A percentile compares a stretch with the other conserved stretches of the same genome.
Conservation (phyloP, 768 basidiomycete genomes). For the Psilocybe tampanensis region DNA sequence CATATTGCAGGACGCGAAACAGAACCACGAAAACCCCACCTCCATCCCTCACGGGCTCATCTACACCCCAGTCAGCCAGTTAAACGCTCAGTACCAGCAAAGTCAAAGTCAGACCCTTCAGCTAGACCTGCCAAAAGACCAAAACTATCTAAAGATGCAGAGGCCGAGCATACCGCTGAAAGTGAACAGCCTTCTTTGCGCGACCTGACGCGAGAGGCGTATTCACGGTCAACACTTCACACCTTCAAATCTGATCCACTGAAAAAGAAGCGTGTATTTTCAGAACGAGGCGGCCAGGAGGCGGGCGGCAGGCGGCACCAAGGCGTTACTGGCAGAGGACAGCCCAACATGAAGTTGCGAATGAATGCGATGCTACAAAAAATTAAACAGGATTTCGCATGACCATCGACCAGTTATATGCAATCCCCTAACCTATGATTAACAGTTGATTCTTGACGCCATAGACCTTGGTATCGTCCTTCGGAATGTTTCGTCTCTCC, state of each 20-base stretch:
- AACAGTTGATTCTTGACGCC: no score
- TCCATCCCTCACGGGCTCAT: constrained; percentile 30
- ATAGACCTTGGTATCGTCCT: no score
- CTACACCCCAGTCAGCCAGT: constrained; percentile 26
- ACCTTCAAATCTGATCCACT: constrained; percentile 54
- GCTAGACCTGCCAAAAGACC: constrained; percentile 14
- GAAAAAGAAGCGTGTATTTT: constrained; percentile 17
- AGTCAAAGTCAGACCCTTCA: constrained; percentile 5
- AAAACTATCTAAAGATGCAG: constrained; percentile 19
- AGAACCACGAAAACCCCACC: constrained; percentile 2
- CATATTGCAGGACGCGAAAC: neutral
- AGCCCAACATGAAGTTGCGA: constrained; percentile 77
- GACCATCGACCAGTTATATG: constrained; percentile 9
- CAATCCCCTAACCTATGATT: neutral
- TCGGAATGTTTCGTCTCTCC: no score
- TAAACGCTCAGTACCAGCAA: constrained; percentile 8
- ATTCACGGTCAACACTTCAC: constrained; percentile 59
- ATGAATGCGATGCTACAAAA: constrained; percentile 88
- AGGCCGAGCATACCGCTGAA: constrained; percentile 22
- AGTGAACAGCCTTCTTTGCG: constrained; percentile 45
- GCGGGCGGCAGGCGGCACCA: constrained; percentile 21
- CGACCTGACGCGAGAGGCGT: constrained; percentile 63
- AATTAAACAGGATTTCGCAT: constrained; percentile 67
- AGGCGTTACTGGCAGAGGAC: constrained; percentile 43
- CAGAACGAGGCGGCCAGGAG: constrained; percentile 15